Base-by-base conservation (phyloP, 2,329 filamentous ascomycete species). In the Scytalidium lignicola region DNA sequence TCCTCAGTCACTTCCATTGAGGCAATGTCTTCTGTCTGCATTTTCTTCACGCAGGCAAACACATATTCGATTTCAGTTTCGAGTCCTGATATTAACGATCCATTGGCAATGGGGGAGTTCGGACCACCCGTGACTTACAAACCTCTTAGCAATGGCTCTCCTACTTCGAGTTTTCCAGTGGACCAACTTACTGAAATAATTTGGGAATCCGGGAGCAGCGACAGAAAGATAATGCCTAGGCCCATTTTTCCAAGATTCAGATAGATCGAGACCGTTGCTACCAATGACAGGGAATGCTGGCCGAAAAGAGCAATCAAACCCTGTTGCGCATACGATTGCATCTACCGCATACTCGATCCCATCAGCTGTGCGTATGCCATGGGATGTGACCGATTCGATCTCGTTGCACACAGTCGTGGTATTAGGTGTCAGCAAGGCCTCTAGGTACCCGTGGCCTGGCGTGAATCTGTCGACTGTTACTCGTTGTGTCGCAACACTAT, bases 371-470 rank as follows among this genome's bases (percentile, higher is more conserved):
- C 63, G 41, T 7, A 71, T 55, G 1, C 66, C 64, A 3, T 52
- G 60, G 17, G 62, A 53, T 0, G 61, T 69, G 46, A 72, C 52
- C 51, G 69, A 68, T 20, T 72, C 60, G 39, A 77, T 66, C 53
- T 75, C 74, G 52, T 79, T 75, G 12, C 65, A 59, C 2, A 69
- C 58, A 41, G 70, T 58, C 3, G 67, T 58, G 20, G 70, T 62
- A 22, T 70, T 69, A 4, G 58, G 50, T 55, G 65, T 58, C n/a
- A 66, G 60, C 3, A 70, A 55, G 2, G 67, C 62, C 46, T 71
- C 69, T 39, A 70, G 65, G 51, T 70, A 71, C 20, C 66, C 65
- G 6, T 67, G 65, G 1, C 70, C 71, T 0, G 71, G 72, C 0
- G 70, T 68, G 29, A 72, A 65, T 1, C 69, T 37, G 32, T 4